Evolutionary conservation across 2,329 filamentous ascomycete genomes (phyloP).

Genomic region (Alternaria ethzedia): DNA sequence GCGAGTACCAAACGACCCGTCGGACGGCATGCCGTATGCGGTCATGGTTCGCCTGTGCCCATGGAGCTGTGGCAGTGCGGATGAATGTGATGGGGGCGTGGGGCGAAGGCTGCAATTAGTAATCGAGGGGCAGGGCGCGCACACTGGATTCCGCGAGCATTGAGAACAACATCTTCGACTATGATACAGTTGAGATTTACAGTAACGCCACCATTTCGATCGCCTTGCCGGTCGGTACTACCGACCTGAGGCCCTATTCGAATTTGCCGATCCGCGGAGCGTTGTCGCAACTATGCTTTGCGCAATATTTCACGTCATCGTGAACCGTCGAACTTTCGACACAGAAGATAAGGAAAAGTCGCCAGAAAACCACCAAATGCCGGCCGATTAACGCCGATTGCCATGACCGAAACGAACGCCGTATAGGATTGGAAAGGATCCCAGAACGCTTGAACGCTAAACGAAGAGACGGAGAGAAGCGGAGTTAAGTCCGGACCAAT

Average conservation of each 20-base stretch:
- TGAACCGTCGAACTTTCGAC: conserved; percentile 25
- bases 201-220: background rate
- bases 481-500: conserved; percentile 23
- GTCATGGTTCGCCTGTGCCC: conserved; percentile 1
- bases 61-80: conserved; percentile 1
- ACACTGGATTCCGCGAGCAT: background rate
- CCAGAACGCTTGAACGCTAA: conserved; percentile 46
- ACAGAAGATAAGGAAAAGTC: conserved; percentile 14
- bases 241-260: background rate
- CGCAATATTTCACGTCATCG: conserved; percentile 30
- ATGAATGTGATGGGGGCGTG: background rate
- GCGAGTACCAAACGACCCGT: conserved; percentile 17
- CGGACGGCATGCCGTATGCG: conserved; percentile 25
- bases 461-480: conserved; percentile 30
- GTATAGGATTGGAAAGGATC: conserved; percentile 22
- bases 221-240: background rate
- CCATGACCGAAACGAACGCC: conserved; percentile 26
- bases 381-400: conserved; percentile 20
- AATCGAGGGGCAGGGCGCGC: conserved; percentile 8
- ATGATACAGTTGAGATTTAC: conserved; percentile 15
- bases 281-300: conserved; percentile 1
- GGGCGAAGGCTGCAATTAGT: conserved; percentile 5
- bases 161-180: background rate
- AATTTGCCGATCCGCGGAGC: conserved; percentile 6
- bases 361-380: conserved; percentile 8